These are phyloP conservation scores for Talaromyces funiculosus DNA, from an alignment of 2,329 filamentous ascomycete genomes.

Conservation along the genomic window DNA sequence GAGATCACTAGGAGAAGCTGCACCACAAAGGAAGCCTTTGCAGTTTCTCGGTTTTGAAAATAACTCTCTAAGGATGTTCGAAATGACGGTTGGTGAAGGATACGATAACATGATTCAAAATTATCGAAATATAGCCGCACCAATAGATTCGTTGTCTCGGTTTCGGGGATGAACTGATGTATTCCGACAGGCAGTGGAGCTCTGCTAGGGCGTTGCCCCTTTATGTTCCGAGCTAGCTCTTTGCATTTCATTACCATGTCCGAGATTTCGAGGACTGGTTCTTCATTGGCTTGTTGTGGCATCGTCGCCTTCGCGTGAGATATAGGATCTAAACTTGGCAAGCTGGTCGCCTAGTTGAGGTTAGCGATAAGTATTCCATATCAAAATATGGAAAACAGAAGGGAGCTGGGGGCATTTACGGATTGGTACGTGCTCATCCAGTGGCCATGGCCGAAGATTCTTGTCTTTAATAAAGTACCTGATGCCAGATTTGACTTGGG, in stretches of 20 bases:
- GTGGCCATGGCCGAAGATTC: background rate
- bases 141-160: background rate
- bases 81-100: background rate
- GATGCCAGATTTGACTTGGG: background rate
- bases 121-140: background rate
- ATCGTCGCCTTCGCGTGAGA: too few relatives aligned
- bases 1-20: background rate
- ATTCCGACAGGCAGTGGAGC: background rate
- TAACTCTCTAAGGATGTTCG: background rate
- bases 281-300: too few relatives aligned
- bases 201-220: background rate
- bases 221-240: background rate
- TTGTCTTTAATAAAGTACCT: background rate
- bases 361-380: too few relatives aligned
- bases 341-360: too few relatives aligned
- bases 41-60: background rate
- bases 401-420: too few relatives aligned
- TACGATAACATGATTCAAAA: background rate
- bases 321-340: too few relatives aligned
- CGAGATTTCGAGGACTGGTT: too few relatives aligned
- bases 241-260: background rate
- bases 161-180: background rate
- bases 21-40: background rate
- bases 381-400: too few relatives aligned
- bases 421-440: too few relatives aligned